These are phyloP conservation scores for Penicillium macrosclerotiorum DNA, from an alignment of 495 filamentous ascomycete species.

Conservation along the genomic window DNA sequence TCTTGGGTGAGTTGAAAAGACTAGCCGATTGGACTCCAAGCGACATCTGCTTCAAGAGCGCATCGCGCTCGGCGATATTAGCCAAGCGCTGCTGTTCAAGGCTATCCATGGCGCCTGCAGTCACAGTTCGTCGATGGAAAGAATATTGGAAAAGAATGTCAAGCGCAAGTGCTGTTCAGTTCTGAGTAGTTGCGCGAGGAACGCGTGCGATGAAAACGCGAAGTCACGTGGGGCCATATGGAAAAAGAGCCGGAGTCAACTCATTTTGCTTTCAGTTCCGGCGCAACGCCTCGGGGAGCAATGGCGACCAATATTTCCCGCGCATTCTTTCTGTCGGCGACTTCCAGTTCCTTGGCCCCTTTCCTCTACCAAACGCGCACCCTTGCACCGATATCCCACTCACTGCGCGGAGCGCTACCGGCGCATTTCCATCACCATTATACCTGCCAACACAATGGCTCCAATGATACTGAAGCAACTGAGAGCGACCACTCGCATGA, in stretches of 20 bases:
- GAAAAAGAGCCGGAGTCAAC: neutral
- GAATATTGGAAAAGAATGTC: neutral
- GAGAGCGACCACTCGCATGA: neutral
- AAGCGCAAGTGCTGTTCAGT: neutral
- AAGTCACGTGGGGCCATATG: conserved; percentile 22
- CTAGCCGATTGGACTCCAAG: conserved; percentile 54
- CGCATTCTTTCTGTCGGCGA: conserved; percentile 19
- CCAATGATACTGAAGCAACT: neutral
- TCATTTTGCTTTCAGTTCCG: neutral
- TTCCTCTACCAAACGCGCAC: conserved; percentile 75
- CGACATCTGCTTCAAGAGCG: conserved; percentile 59
- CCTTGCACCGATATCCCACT: conserved; percentile 29
- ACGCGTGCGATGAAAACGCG: conserved; percentile 13
- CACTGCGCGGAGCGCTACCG: conserved; percentile 11
- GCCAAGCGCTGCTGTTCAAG: conserved; percentile 67
- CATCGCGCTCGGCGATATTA: conserved; percentile 74
- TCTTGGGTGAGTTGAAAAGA: conserved; percentile 40
- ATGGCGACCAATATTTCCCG: conserved; percentile 26
- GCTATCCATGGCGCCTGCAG: conserved; percentile 57
- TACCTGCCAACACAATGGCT: neutral
- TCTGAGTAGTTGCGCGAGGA: conserved; percentile 3
- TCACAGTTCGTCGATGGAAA: conserved; percentile 6
- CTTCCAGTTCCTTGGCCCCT: conserved; percentile 41
- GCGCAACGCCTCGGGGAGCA: conserved; percentile 1
- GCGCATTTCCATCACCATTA: conserved; percentile 14